Evolutionary conservation across 2,329 filamentous ascomycete genomes (phyloP).

Genomic region (Furcasterigmium sp.): DNA sequence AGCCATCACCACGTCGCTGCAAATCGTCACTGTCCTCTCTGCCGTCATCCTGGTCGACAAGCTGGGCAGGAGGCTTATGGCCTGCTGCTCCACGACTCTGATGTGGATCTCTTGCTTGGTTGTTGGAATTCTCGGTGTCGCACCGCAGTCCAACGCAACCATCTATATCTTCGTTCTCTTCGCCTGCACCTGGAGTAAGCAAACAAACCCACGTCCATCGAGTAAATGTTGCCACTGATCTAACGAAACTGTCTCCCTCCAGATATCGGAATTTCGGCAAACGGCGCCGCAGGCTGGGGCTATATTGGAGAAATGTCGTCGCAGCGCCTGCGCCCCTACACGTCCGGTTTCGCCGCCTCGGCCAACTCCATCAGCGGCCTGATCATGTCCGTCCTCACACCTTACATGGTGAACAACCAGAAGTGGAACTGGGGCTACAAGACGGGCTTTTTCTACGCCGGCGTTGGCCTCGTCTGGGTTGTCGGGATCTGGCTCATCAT

Average conservation of each 20-base stretch:
- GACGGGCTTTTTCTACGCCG: conserved; percentile 23
- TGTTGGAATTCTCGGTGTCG: conserved; percentile 8
- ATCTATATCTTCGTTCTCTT: conserved; percentile 10
- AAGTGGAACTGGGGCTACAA: conserved; percentile 24
- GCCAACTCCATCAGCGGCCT: conserved; percentile 14
- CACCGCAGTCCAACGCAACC: conserved; percentile 3
- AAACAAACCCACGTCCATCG: neutral
- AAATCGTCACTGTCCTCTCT: conserved; percentile 11
- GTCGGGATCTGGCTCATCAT: conserved; percentile 15
- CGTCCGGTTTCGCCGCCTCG: conserved; percentile 21
- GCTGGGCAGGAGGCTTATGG: conserved; percentile 11
- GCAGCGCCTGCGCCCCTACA: conserved; percentile 23
- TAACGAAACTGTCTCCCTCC: neutral
- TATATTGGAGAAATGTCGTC: conserved; percentile 28
- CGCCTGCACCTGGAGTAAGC: conserved; percentile 11
- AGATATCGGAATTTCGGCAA: conserved; percentile 19
- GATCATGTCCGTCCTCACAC: conserved; percentile 16
- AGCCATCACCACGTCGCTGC: conserved; percentile 13
- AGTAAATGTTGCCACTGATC: neutral
- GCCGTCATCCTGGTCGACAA: conserved; percentile 11
- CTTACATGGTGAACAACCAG: conserved; percentile 24
- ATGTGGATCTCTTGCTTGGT: conserved; percentile 11
- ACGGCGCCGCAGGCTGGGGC: conserved; percentile 21
- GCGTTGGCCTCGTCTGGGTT: conserved; percentile 19
- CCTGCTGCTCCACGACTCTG: conserved; percentile 6